Percentiles rank a stretch among this genome's conserved stretches.
Evolutionary conservation across 1,284 basidiomycete species (phyloP).

Genomic region (Ceratobasidium sp.): DNA sequence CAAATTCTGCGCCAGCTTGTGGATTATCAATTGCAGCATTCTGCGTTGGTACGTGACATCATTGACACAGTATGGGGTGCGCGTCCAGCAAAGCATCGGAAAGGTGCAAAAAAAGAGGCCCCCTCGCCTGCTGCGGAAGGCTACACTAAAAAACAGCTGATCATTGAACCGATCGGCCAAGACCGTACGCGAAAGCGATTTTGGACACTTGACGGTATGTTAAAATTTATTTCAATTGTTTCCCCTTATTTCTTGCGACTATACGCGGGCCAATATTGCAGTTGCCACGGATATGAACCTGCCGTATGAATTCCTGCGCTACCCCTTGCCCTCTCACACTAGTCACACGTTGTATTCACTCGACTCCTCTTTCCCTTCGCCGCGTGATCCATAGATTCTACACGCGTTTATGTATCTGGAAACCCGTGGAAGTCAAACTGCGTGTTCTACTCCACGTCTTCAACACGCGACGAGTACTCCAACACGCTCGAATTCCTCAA

Average conservation of each 20-base stretch:
- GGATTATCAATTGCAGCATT: conserved; percentile 77
- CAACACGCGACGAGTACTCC: conserved; percentile 75
- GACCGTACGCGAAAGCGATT: conserved; percentile 76
- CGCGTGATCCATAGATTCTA: conserved; percentile 67
- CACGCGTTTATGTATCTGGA: conserved; percentile 78
- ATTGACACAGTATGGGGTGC: conserved; percentile 87
- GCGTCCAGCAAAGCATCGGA: conserved; percentile 81
- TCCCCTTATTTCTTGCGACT: background rate
- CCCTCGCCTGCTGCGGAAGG: conserved; percentile 63
- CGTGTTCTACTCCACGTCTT: conserved; percentile 72
- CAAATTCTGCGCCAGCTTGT: conserved; percentile 80
- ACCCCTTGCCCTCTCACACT: conserved; percentile 52
- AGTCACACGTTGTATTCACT: conserved; percentile 49
- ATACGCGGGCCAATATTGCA: background rate
- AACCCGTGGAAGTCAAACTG: conserved; percentile 87
- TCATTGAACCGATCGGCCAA: conserved; percentile 75
- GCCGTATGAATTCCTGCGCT: conserved; percentile 43
- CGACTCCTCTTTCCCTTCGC: conserved; percentile 21
- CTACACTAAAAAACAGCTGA: conserved; percentile 68
- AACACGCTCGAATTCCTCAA: conserved; percentile 69
- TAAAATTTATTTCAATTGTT: conserved; percentile 47
- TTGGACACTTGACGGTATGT: conserved; percentile 85
- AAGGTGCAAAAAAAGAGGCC: conserved; percentile 62
- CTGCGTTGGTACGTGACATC: conserved; percentile 68
- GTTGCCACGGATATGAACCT: conserved; percentile 1